These are phyloP conservation scores for Lactarius pseudohatsudake DNA, from an alignment of 768 basidiomycete species.

Conservation along the genomic window DNA sequence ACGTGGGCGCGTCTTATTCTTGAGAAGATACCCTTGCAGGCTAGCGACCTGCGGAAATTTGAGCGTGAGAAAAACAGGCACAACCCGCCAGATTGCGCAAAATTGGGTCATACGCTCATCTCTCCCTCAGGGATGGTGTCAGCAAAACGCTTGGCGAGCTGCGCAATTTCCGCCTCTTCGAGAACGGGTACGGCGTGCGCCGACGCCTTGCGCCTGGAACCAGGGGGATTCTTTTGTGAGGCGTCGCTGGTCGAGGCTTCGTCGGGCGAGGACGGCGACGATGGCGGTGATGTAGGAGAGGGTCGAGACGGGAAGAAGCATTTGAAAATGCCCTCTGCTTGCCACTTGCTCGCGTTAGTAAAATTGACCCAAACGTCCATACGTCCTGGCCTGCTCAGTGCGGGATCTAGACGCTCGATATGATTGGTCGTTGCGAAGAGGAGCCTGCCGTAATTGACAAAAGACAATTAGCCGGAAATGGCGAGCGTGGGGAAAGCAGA, in stretches of 20 bases:
- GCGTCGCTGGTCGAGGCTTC: constrained; percentile 39
- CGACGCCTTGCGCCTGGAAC: constrained; percentile 65
- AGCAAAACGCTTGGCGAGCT: constrained; percentile 78
- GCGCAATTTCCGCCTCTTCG: constrained; percentile 71
- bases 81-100: not conserved
- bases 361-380: constrained; percentile 95
- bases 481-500: constrained; percentile 14
- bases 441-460: constrained; percentile 46
- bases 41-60: constrained; percentile 59
- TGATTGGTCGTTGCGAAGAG: constrained; percentile 94
- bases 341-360: constrained; percentile 88
- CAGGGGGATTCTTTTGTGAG: constrained; percentile 65
- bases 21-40: constrained; percentile 82
- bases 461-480: constrained; percentile 8
- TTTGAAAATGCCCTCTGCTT: constrained; percentile 90
- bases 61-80: constrained; percentile 15
- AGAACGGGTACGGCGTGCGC: constrained; percentile 63
- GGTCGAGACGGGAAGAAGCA: constrained; percentile 84
- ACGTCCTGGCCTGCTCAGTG: constrained; percentile 82
- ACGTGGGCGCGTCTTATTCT: constrained; percentile 87
- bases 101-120: constrained; percentile 61
- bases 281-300: constrained; percentile 5
- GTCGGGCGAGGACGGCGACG: constrained; percentile 11
- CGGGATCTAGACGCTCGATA: constrained; percentile 88
- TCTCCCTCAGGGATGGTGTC: constrained; percentile 85